phyloP scores from a whole-genome alignment of 768 basidiomycete genomes.

The Omphalotus guepiniiformis region DNA sequence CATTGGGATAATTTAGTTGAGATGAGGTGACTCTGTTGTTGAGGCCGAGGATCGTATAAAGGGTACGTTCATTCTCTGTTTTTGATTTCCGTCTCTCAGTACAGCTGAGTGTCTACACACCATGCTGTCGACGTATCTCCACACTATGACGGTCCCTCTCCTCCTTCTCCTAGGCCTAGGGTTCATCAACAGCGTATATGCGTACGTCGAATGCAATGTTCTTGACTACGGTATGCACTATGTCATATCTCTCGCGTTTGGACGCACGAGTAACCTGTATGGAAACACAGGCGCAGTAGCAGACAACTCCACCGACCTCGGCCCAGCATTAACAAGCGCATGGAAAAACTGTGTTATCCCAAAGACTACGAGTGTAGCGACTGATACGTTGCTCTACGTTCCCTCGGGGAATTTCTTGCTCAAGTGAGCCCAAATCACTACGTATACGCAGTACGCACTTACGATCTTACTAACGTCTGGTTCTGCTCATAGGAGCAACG shows the following conservation, averaged over 20 bases:
- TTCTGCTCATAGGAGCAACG: conserved; percentile 10
- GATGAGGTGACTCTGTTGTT: no score
- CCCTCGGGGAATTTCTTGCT: conserved; percentile 20
- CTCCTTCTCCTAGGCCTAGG: not conserved
- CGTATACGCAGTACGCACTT: no score
- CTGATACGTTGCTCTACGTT: conserved; percentile 18
- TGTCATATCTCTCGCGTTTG: not conserved
- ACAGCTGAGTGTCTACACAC: no score
- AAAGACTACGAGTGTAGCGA: conserved; percentile 13
- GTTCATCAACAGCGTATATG: not conserved
- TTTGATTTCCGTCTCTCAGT: no score
- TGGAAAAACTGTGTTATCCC: conserved; percentile 20
- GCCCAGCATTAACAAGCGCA: conserved; percentile 19
- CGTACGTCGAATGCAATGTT: conserved; percentile 21
- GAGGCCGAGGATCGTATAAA: no score
- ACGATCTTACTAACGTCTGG: not conserved
- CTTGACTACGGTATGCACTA: conserved; percentile 16
- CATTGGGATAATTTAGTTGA: no score
- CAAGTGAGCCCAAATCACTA: not conserved
- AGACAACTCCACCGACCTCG: conserved; percentile 22
- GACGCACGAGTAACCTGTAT: no score
- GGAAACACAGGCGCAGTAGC: conserved; percentile 14
- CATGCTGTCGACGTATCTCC: no score
- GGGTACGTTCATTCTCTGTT: no score
- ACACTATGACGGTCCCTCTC: no score